Conservation (phyloP, 176 grass and related monocot genomes). For the Triticum urartu region DNA sequence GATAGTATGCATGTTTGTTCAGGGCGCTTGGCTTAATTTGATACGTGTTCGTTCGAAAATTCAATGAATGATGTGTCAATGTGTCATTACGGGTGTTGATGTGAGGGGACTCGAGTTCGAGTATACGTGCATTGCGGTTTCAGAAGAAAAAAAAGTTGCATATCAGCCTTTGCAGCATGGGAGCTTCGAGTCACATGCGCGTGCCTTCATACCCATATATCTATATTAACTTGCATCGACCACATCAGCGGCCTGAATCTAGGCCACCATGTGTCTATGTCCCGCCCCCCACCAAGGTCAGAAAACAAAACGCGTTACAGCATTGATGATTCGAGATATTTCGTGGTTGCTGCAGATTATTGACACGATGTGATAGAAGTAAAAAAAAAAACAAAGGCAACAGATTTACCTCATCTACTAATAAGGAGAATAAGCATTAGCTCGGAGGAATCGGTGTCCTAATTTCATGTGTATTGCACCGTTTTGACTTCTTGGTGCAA, state of each 20-base stretch:
- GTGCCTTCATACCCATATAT: background rate
- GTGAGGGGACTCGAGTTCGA: too few species aligned
- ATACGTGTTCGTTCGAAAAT: background rate
- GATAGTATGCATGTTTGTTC: background rate
- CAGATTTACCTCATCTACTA: too few species aligned
- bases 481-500: constrained; percentile 20
- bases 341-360: background rate
- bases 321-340: background rate
- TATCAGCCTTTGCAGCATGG: background rate
- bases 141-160: too few species aligned
- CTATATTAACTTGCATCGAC: background rate
- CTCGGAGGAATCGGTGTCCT: too few species aligned
- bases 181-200: background rate
- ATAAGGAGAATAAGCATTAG: too few species aligned
- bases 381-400: too few species aligned
- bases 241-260: background rate
- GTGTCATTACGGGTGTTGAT: too few species aligned
- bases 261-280: background rate
- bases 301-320: background rate
- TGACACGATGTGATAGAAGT: too few species aligned
- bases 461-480: constrained; percentile 17
- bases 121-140: too few species aligned
- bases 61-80: too few species aligned
- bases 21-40: background rate
- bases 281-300: background rate